phyloP scores from a whole-genome alignment of 2,329 filamentous ascomycete species.

The Trichophyton benhamiae region DNA sequence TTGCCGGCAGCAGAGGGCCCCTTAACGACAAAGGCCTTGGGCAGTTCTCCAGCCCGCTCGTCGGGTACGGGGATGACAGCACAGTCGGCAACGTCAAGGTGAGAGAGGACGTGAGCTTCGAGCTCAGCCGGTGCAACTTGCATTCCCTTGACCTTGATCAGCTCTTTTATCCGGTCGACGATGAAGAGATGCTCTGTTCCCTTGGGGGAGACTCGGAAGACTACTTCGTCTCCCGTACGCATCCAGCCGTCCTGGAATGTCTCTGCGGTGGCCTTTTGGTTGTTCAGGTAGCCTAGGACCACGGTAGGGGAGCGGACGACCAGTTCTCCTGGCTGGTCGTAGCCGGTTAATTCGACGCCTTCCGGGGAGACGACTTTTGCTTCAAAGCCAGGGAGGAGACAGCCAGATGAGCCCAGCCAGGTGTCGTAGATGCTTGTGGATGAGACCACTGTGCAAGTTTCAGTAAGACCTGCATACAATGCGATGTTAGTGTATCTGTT shows the following conservation, averaged over 20 bases:
- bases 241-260: conserved; percentile 74
- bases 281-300: conserved; percentile 74
- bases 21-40: conserved; percentile 54
- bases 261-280: conserved; percentile 67
- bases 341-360: conserved; percentile 56
- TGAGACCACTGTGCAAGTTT: conserved; percentile 59
- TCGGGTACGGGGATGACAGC: conserved; percentile 65
- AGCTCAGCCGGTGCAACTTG: conserved; percentile 78
- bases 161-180: conserved; percentile 67
- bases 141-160: conserved; percentile 69
- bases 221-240: conserved; percentile 72
- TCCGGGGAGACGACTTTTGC: conserved; percentile 57
- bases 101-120: conserved; percentile 64
- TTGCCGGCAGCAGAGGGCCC: conserved; percentile 36
- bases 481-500: conserved; percentile 4
- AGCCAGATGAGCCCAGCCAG: conserved; percentile 59
- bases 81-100: conserved; percentile 63
- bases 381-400: conserved; percentile 51
- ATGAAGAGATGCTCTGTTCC: conserved; percentile 75
- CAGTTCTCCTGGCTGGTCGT: conserved; percentile 68
- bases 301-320: conserved; percentile 65
- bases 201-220: conserved; percentile 50
- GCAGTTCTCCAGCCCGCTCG: conserved; percentile 48
- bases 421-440: conserved; percentile 49
- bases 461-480: conserved; percentile 54